These are phyloP conservation scores for Plasmodium inui DNA, from an alignment of 169 alveolate genomes.

Conservation along the genomic window DNA sequence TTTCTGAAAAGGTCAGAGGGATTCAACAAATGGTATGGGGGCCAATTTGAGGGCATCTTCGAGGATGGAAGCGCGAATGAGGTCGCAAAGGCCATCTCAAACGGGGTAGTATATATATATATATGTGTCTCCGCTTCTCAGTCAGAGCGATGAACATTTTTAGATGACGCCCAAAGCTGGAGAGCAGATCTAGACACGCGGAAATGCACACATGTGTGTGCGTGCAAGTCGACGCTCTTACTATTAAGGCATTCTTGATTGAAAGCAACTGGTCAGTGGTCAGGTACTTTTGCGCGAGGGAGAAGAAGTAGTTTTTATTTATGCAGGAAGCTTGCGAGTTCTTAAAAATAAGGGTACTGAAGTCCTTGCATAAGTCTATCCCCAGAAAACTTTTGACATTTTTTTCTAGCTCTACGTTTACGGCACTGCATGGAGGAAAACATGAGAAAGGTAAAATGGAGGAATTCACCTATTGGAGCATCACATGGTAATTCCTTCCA, in stretches of 20 bases:
- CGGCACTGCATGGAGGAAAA: constrained; percentile 17
- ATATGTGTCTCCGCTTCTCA: neutral
- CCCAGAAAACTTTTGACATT: constrained; percentile 23
- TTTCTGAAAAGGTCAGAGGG: constrained; percentile 9
- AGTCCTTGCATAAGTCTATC: constrained; percentile 16
- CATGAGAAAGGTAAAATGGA: neutral
- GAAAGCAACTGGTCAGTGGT: constrained; percentile 19
- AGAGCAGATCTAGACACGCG: neutral
- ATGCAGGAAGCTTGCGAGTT: constrained; percentile 13
- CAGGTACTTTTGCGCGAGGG: constrained; percentile 39
- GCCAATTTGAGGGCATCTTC: neutral
- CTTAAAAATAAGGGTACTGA: constrained; percentile 29
- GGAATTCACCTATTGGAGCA: neutral
- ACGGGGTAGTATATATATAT: neutral
- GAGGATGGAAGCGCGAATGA: neutral
- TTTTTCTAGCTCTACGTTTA: constrained; percentile 40
- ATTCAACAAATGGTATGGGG: neutral
- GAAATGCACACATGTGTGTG: neutral
- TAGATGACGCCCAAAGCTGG: neutral
- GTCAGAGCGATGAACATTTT: neutral
- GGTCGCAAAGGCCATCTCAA: neutral
- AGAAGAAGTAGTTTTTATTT: constrained; percentile 43
- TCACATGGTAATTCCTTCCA: neutral
- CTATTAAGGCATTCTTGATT: constrained; percentile 37
- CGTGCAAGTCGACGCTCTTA: constrained; percentile 5